Evolutionary conservation across 2,329 filamentous ascomycete genomes (phyloP).

Genomic region (Diaporthe sp.): DNA sequence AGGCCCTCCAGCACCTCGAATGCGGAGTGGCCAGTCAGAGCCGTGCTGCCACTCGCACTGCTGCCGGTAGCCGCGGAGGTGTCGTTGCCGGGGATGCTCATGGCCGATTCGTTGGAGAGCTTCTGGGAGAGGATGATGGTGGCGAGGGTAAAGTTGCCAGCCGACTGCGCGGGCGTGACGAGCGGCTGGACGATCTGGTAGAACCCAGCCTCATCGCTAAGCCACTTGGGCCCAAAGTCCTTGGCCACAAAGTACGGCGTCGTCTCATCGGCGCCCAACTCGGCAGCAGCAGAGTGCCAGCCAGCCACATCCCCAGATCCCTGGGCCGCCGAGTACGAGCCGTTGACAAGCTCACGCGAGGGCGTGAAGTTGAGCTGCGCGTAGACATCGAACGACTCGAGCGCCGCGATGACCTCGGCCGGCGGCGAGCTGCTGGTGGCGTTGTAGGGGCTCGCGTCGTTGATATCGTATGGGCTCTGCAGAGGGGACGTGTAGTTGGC

Average conservation of each 20-base stretch:
- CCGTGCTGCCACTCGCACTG: conserved; percentile 19
- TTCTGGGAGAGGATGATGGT: conserved; percentile 54
- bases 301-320: conserved; percentile 49
- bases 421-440: conserved; percentile 45
- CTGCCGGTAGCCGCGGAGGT: neutral
- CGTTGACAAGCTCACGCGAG: conserved; percentile 57
- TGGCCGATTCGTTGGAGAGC: conserved; percentile 23
- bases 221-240: conserved; percentile 60
- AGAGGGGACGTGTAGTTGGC: conserved; percentile 43
- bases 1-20: conserved; percentile 42
- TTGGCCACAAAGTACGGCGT: conserved; percentile 60
- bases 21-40: conserved; percentile 34
- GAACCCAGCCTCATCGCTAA: conserved; percentile 51
- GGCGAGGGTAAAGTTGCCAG: conserved; percentile 57
- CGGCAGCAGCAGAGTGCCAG: conserved; percentile 56
- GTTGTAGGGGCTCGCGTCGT: conserved; percentile 41
- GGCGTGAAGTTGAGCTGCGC: conserved; percentile 56
- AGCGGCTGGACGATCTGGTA: conserved; percentile 61
- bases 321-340: conserved; percentile 41
- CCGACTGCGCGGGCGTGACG: conserved; percentile 55
- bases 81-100: conserved; percentile 23
- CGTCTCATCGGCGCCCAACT: conserved; percentile 47
- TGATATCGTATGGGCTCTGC: conserved; percentile 29
- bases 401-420: conserved; percentile 50
- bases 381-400: conserved; percentile 59